phyloP scores from a whole-genome alignment of 495 filamentous ascomycete species.

The Astrothelium subdiscretum region DNA sequence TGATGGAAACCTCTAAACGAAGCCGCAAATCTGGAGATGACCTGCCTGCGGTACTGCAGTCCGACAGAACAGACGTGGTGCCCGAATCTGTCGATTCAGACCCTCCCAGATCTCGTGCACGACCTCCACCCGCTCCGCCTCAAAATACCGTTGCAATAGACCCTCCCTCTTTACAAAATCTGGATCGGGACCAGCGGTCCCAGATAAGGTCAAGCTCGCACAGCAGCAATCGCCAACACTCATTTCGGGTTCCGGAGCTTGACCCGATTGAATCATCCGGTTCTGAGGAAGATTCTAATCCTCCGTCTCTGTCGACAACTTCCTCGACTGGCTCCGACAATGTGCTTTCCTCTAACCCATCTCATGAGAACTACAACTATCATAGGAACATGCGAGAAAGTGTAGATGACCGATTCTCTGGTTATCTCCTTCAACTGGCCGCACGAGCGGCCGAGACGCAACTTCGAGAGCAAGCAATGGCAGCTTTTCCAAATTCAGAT shows the following conservation, averaged over 20 bases:
- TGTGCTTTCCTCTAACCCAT: constrained; percentile 16
- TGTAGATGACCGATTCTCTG: constrained; percentile 59
- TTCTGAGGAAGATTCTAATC: constrained; percentile 39
- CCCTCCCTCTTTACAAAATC: not conserved
- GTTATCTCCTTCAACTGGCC: constrained; percentile 64
- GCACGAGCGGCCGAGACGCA: constrained; percentile 66
- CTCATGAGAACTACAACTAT: constrained; percentile 25
- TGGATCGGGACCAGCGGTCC: not conserved
- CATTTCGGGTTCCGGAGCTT: constrained; percentile 44
- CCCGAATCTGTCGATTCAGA: constrained; percentile 12
- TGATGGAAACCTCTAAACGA: constrained; percentile 45
- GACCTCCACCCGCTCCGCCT: constrained; percentile 9
- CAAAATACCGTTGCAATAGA: not conserved
- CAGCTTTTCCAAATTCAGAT: constrained; percentile 57
- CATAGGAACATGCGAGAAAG: constrained; percentile 41
- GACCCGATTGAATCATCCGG: constrained; percentile 45
- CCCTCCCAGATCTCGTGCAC: not conserved
- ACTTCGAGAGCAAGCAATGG: constrained; percentile 54
- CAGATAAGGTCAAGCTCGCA: constrained; percentile 27
- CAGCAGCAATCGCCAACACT: constrained; percentile 37
- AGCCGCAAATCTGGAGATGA: constrained; percentile 33
- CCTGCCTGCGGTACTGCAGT: constrained; percentile 16
- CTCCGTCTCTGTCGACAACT: constrained; percentile 39
- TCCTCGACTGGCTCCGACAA: constrained; percentile 32
- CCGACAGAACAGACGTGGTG: constrained; percentile 30